Evolutionary conservation across 2,329 filamentous ascomycete species (phyloP).

Genomic region (Cladophialophora bantiana): DNA sequence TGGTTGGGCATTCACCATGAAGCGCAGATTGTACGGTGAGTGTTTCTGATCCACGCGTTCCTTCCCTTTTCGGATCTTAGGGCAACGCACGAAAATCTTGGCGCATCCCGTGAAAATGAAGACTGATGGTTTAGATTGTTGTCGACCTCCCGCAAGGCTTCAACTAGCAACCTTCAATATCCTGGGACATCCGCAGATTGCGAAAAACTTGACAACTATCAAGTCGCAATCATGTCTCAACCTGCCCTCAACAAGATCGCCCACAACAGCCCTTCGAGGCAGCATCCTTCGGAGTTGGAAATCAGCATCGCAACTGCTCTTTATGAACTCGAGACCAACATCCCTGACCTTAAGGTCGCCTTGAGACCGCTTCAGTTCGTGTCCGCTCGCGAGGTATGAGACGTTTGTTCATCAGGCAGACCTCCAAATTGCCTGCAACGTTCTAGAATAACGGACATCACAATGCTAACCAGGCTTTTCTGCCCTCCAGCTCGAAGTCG

Average conservation of each 20-base stretch:
- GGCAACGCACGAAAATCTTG: conserved; percentile 34
- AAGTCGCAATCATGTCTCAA: conserved; percentile 65
- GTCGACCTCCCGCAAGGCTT: conserved; percentile 14
- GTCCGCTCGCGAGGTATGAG: conserved; percentile 91
- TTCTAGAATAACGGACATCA: neutral
- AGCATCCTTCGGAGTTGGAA: conserved; percentile 97
- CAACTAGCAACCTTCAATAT: conserved; percentile 29
- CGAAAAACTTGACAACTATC: conserved; percentile 22
- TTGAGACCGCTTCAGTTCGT: conserved; percentile 98
- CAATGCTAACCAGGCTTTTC: conserved; percentile 39
- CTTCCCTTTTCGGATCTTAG: conserved; percentile 24
- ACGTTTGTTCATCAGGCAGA: neutral
- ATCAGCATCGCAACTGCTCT: conserved; percentile 95
- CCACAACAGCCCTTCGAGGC: conserved; percentile 92
- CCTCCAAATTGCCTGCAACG: neutral
- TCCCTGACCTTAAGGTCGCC: conserved; percentile 93
- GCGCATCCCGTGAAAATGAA: conserved; percentile 14
- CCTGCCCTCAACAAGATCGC: conserved; percentile 94
- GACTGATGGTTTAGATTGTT: conserved; percentile 6
- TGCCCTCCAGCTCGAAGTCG: conserved; percentile 88
- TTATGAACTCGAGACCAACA: conserved; percentile 99
- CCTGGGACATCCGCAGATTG: conserved; percentile 32
- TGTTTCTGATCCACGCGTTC: neutral
- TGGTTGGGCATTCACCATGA: neutral
- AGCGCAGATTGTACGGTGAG: conserved; percentile 5